Conservation (phyloP, 2,329 filamentous ascomycete species). For the Trichoderma aggressivum region DNA sequence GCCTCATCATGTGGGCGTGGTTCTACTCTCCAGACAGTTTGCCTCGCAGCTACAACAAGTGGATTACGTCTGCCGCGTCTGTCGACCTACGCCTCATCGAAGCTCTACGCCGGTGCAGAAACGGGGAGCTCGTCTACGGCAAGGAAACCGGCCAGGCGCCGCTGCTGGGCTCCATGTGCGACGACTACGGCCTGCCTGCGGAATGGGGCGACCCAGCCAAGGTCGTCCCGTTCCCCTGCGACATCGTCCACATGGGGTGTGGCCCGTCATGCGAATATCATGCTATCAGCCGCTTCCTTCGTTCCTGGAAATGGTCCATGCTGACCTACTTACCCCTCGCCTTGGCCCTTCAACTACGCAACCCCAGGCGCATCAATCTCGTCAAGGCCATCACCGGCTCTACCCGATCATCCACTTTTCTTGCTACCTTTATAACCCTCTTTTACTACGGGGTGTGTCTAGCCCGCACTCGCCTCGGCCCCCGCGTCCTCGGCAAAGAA, state of each 20-base stretch:
- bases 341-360: slow-evolving; percentile 56
- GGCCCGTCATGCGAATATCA: slow-evolving; percentile 73
- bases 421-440: slow-evolving; percentile 71
- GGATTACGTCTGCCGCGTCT: slow-evolving; percentile 74
- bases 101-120: slow-evolving; percentile 64
- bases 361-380: slow-evolving; percentile 44
- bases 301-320: slow-evolving; percentile 71
- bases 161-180: slow-evolving; percentile 68
- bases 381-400: slow-evolving; percentile 58
- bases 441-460: slow-evolving; percentile 88
- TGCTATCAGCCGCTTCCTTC: slow-evolving; percentile 62
- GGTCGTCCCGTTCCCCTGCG: slow-evolving; percentile 72
- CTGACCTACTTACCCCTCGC: slow-evolving; percentile 75
- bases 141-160: slow-evolving; percentile 66
- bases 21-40: slow-evolving; percentile 71
- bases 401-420: slow-evolving; percentile 69
- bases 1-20: slow-evolving; percentile 86
- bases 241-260: slow-evolving; percentile 77
- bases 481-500: slow-evolving; percentile 59
- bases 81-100: slow-evolving; percentile 73
- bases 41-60: slow-evolving; percentile 71
- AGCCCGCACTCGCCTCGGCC: slow-evolving; percentile 68
- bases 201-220: slow-evolving; percentile 69
- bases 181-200: slow-evolving; percentile 65
- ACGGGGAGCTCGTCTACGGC: slow-evolving; percentile 66